Base-by-base conservation (phyloP, 208 protist species). In the Crithidia expoeki region DNA sequence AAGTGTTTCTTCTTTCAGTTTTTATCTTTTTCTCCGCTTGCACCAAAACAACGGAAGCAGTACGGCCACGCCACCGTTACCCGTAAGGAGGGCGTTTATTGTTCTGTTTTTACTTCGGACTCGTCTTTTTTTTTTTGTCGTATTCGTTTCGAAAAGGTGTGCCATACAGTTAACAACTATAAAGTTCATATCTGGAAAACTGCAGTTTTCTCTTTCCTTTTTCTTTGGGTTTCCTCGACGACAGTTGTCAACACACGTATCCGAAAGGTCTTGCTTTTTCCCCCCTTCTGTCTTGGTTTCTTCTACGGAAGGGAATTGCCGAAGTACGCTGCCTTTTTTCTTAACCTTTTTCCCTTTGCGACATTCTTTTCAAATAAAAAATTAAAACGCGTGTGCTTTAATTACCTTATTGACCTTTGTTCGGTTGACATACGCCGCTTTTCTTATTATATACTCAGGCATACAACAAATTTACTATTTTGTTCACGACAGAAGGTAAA, bases 241-340 rank as follows among this genome's bases (percentile, higher is more conserved):
- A 11, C 53, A n/a, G 25, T 44, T 38, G 33, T 59, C 7, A 44
- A 9, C 14, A 44, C 6, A 6, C 30, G 49, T 28, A 58, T 32
- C 58, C 47, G 59, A 69, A 69, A 42, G 76, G 49, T 52, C 36
- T 47, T 61, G 55, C 4, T 40, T 63, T 34, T n/a, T n/a, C n/a
- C n/a, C n/a, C n/a, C 47, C 30, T 46, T 61, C 9, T 58, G 5
- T 40, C 6, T 34, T 25, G 34, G 4, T 40, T 34, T 58, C 23
- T 58, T 25, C 4, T 11, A 53, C 12, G 23, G 32, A 53, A 58
- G 40, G 17, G 10, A n/a, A 58, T n/a, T n/a, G n/a, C n/a, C n/a
- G n/a, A n/a, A n/a, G n/a, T n/a, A n/a, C n/a, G n/a, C n/a, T n/a
- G n/a, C 47, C 12, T 7, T 51, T 21, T 14, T 11, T 33, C 33